A percentile compares a stretch with the other conserved stretches of the same genome.
Evolutionary conservation across 768 basidiomycete genomes (phyloP).

Genomic region (Xerocomellus amylosporus): DNA sequence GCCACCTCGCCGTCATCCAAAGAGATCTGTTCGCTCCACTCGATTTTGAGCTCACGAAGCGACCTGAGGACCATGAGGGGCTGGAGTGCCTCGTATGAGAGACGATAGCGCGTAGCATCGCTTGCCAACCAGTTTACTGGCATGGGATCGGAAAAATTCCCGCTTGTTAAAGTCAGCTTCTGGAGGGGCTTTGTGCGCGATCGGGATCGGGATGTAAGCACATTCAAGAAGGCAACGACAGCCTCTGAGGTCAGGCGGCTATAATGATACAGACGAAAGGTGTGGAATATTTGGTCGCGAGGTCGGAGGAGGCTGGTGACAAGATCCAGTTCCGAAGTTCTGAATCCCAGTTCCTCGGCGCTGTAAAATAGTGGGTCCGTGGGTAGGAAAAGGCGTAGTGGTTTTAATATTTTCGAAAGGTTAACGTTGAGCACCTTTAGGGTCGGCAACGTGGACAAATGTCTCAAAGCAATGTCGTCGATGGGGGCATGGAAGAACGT

Average conservation of each 20-base stretch:
- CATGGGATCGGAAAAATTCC: not conserved
- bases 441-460: constrained; percentile 8
- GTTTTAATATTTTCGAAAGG: not conserved
- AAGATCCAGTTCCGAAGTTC: constrained; percentile 3
- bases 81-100: constrained; percentile 6
- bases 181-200: not conserved
- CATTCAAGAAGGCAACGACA: not conserved
- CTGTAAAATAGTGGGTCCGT: not conserved
- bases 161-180: not conserved
- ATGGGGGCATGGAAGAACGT: not conserved
- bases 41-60: constrained; percentile 5
- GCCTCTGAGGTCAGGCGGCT: not conserved
- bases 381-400: not conserved
- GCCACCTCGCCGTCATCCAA: constrained; percentile 8
- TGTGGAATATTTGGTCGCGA: constrained; percentile 3
- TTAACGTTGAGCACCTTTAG: not conserved
- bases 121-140: not conserved
- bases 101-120: not conserved
- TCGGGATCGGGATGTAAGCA: not conserved
- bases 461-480: not conserved
- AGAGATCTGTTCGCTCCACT: constrained; percentile 12
- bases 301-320: constrained; percentile 8
- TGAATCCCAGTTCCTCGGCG: not conserved
- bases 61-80: constrained; percentile 1
- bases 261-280: not conserved